These are phyloP conservation scores for Apium graveolens DNA, from an alignment of 129 eudicot genomes.

Conservation along the genomic window DNA sequence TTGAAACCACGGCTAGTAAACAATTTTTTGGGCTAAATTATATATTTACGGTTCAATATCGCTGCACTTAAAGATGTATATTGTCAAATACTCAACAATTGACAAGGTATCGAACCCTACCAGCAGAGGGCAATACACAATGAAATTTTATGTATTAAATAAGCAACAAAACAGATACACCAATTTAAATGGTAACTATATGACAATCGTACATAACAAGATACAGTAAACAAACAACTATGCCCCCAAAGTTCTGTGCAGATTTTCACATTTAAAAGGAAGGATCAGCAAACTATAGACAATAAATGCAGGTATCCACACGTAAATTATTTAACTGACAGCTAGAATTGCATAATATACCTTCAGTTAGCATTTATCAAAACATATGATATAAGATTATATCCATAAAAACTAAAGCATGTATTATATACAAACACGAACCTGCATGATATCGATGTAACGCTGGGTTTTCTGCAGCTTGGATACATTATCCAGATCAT, in stretches of 20 bases:
- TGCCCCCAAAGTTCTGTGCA: background rate
- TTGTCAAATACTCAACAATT: background rate
- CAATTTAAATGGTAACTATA: background rate
- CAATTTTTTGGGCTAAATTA: background rate
- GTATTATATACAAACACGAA: conserved; percentile 19
- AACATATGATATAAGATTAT: background rate
- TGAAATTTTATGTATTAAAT: background rate
- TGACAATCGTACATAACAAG: background rate
- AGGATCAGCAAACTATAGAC: background rate
- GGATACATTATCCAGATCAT: conserved; percentile 73
- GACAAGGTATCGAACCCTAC: background rate
- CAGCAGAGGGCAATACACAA: background rate
- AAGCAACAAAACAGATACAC: background rate
- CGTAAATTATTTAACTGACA: background rate
- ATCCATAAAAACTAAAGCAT: conserved; percentile 1
- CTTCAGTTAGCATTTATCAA: background rate
- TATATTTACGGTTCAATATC: background rate
- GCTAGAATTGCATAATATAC: background rate
- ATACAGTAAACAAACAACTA: background rate
- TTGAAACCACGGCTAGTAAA: background rate
- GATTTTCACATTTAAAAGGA: background rate
- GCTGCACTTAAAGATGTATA: background rate
- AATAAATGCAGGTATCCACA: background rate
- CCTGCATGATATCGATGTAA: conserved; percentile 73
- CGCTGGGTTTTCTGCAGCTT: conserved; percentile 72